Percentiles rank a stretch among this genome's conserved stretches.
Conservation (phyloP, 2,329 filamentous ascomycete genomes). For the Zymoseptoria ardabiliae region DNA sequence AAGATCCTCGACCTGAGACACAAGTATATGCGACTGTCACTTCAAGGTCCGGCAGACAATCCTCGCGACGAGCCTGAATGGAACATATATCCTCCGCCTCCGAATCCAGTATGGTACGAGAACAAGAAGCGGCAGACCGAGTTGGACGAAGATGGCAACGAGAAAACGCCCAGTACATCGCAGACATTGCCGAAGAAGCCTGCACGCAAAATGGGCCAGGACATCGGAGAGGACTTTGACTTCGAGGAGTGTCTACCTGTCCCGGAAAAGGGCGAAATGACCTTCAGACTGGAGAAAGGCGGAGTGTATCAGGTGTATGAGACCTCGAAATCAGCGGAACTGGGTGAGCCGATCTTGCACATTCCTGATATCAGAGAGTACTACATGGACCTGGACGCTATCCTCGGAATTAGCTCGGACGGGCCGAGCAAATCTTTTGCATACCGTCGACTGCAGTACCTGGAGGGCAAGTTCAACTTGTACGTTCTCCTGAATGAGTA, state of each 20-base stretch:
- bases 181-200: slow-evolving; percentile 37
- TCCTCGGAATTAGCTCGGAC: slow-evolving; percentile 85
- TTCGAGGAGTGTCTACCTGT: slow-evolving; percentile 70
- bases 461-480: slow-evolving; percentile 95
- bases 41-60: slow-evolving; percentile 76
- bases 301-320: slow-evolving; percentile 93
- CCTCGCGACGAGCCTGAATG: slow-evolving; percentile 77
- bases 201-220: slow-evolving; percentile 71
- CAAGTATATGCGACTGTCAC: slow-evolving; percentile 79
- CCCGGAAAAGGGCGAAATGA: slow-evolving; percentile 62
- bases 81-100: slow-evolving; percentile 85
- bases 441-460: slow-evolving; percentile 85
- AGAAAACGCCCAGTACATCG: slow-evolving; percentile 7
- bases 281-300: slow-evolving; percentile 70
- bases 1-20: slow-evolving; percentile 79
- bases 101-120: slow-evolving; percentile 76
- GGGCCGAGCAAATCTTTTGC: slow-evolving; percentile 96
- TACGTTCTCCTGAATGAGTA: slow-evolving; percentile 93
- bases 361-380: slow-evolving; percentile 94
- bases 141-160: slow-evolving; percentile 10
- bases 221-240: slow-evolving; percentile 89
- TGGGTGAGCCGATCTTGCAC: slow-evolving; percentile 62
- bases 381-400: slow-evolving; percentile 85
- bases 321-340: slow-evolving; percentile 53
- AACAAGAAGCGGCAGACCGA: slow-evolving; percentile 23